Evolutionary conservation across 148 eudicot genomes (phyloP).

Genomic region (Arbutus unedo): DNA sequence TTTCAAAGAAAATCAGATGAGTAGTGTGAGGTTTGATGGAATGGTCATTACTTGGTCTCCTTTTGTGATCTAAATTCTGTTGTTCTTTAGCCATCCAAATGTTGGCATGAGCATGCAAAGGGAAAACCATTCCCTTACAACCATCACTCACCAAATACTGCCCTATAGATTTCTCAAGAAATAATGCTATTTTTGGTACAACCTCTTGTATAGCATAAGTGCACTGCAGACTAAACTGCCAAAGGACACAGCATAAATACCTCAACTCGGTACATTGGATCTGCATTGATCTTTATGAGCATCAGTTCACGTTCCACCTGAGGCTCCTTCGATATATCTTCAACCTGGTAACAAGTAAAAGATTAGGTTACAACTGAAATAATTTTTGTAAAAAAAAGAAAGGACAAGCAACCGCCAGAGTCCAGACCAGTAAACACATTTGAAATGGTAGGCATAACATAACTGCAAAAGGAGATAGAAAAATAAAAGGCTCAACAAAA

Average conservation of each 20-base stretch:
- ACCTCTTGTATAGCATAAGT: neutral
- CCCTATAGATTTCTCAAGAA: neutral
- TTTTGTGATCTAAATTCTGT: neutral
- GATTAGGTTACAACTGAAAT: neutral
- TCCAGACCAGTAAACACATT: neutral
- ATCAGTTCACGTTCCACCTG: conserved; percentile 70
- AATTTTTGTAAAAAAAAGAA: neutral
- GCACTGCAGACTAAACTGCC: neutral
- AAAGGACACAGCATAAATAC: conserved; percentile 24
- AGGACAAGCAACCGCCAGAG: neutral
- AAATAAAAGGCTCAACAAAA: neutral
- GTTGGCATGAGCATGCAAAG: neutral
- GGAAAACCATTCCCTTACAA: neutral
- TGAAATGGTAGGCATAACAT: neutral
- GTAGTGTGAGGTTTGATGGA: neutral
- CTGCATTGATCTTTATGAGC: conserved; percentile 59
- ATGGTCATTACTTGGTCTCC: neutral
- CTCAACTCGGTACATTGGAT: conserved; percentile 49
- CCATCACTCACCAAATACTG: conserved; percentile 3
- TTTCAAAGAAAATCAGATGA: neutral
- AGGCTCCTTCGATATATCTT: conserved; percentile 60
- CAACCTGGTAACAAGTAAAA: conserved; percentile 38
- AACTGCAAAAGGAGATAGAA: neutral
- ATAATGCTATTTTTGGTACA: neutral
- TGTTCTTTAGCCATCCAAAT: neutral